phyloP scores from a whole-genome alignment of 208 protist genomes.

The Herpetomonas samuelpessoai region DNA sequence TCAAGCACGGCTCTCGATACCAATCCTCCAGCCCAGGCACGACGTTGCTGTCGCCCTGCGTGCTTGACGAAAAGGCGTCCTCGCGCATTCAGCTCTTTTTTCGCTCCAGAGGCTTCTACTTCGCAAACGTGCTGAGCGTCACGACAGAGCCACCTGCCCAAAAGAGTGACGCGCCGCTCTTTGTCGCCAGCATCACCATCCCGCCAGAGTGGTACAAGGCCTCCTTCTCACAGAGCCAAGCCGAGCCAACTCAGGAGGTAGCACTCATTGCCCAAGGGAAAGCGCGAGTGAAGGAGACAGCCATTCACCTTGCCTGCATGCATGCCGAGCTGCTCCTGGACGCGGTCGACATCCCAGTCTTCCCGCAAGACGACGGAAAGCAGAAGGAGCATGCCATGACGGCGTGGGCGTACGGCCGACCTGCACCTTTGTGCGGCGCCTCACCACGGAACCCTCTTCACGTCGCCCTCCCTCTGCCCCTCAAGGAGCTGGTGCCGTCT shows the following conservation, averaged over 20 bases:
- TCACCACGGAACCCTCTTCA: constrained; percentile 28
- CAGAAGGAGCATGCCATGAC: constrained; percentile 71
- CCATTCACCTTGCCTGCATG: constrained; percentile 81
- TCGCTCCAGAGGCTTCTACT: constrained; percentile 29
- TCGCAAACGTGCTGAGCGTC: constrained; percentile 30
- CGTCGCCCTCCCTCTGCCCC: constrained; percentile 31
- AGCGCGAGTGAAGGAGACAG: constrained; percentile 36
- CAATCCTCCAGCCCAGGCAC: constrained; percentile 27
- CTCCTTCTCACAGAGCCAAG: not conserved
- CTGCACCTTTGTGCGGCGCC: constrained; percentile 44
- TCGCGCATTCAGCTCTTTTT: constrained; percentile 60
- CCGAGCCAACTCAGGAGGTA: not conserved
- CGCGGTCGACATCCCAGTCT: constrained; percentile 50
- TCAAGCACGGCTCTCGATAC: constrained; percentile 18
- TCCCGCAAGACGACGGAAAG: constrained; percentile 41
- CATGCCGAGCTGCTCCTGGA: constrained; percentile 88
- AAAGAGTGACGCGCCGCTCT: constrained; percentile 12
- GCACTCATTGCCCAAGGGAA: constrained; percentile 64
- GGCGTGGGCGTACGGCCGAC: constrained; percentile 76
- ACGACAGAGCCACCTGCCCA: constrained; percentile 25
- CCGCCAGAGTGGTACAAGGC: not conserved
- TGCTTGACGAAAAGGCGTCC: constrained; percentile 50
- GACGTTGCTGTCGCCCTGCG: constrained; percentile 67
- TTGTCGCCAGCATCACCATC: constrained; percentile 3
- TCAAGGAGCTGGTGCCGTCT: constrained; percentile 34